Conservation (phyloP, 148 eudicot species). For the Camellia sinensis region DNA sequence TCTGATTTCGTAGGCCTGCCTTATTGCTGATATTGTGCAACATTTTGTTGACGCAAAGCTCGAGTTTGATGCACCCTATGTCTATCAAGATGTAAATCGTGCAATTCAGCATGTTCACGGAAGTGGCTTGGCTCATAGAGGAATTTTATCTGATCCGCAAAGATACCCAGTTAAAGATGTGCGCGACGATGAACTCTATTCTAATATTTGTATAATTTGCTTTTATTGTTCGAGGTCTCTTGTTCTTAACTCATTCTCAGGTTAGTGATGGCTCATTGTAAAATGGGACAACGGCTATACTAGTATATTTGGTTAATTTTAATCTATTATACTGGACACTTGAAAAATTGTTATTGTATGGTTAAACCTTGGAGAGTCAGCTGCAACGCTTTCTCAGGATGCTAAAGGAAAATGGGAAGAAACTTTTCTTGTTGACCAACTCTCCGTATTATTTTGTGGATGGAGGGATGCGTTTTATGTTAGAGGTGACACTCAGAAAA, state of each 20-base stretch:
- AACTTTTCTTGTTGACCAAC: conserved; percentile 92
- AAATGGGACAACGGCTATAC: neutral
- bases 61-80: conserved; percentile 92
- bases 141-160: conserved; percentile 78
- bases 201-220: conserved; percentile 5
- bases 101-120: conserved; percentile 94
- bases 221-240: neutral
- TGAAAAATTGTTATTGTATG: conserved; percentile 13
- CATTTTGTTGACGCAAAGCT: conserved; percentile 94
- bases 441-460: conserved; percentile 97
- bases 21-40: conserved; percentile 94
- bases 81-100: conserved; percentile 85
- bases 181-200: conserved; percentile 21
- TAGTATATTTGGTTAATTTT: neutral
- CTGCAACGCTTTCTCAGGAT: conserved; percentile 66
- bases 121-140: conserved; percentile 87
- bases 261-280: neutral
- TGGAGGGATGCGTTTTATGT: conserved; percentile 94
- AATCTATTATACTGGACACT: neutral
- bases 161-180: conserved; percentile 97
- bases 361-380: conserved; percentile 50
- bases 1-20: conserved; percentile 70
- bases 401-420: conserved; percentile 90
- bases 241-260: conserved; percentile 10
- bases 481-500: conserved; percentile 59